These are phyloP conservation scores for Pseudoturritis turrita DNA, from an alignment of 345 rosid species.

Conservation along the genomic window DNA sequence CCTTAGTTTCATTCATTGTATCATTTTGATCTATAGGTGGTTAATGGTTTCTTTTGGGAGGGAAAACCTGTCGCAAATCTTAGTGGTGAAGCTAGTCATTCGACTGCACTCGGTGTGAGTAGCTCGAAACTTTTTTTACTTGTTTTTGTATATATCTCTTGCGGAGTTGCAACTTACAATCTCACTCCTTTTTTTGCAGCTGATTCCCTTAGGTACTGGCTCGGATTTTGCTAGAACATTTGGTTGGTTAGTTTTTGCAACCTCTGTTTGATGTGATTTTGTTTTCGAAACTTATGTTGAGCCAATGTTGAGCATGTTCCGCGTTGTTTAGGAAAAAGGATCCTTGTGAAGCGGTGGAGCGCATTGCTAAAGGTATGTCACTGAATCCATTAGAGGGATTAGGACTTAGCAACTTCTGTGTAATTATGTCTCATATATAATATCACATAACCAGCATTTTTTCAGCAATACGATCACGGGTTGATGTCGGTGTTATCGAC, in stretches of 20 bases:
- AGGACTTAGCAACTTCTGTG: background rate
- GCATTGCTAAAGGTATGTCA: conserved; percentile 66
- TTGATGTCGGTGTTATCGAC: conserved; percentile 73
- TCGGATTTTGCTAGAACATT: conserved; percentile 93
- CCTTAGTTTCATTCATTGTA: background rate
- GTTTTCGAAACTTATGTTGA: background rate
- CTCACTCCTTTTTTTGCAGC: conserved; percentile 37
- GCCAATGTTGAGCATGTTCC: background rate
- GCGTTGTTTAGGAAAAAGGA: conserved; percentile 66
- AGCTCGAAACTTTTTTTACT: background rate
- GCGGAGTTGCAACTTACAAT: background rate
- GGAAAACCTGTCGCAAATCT: conserved; percentile 55
- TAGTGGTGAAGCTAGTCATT: conserved; percentile 41
- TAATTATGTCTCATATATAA: background rate
- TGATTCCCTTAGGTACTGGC: conserved; percentile 92
- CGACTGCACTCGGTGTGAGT: conserved; percentile 96
- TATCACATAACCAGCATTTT: conserved; percentile 18
- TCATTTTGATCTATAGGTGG: conserved; percentile 47
- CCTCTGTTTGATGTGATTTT: background rate
- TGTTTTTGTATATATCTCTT: background rate
- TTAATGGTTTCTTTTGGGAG: conserved; percentile 94
- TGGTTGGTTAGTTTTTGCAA: conserved; percentile 74
- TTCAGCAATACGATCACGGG: conserved; percentile 59
- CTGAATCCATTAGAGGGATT: background rate
- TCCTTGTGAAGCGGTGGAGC: conserved; percentile 78